Percentiles rank a stretch among this genome's conserved stretches.
phyloP scores from a whole-genome alignment of 2,329 filamentous ascomycete species.

The Capronia epimyces region DNA sequence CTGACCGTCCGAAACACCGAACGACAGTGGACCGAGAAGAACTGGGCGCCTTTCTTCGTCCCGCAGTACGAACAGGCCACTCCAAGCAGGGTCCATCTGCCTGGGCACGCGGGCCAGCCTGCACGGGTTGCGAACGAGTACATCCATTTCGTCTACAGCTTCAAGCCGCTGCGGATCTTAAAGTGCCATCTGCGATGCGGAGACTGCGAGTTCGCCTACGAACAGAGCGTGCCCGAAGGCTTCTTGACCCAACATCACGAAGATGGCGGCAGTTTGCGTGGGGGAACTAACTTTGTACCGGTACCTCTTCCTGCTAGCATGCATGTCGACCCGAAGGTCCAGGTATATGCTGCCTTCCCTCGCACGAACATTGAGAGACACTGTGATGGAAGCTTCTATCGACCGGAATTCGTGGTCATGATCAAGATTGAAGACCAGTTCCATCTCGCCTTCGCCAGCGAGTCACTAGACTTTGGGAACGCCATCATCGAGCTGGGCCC shows the following conservation, averaged over 20 bases:
- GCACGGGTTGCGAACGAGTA: slow-evolving; percentile 20
- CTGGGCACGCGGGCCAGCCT: slow-evolving; percentile 6
- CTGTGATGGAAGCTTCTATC: slow-evolving; percentile 22
- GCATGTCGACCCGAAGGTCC: slow-evolving; percentile 16
- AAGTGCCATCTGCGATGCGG: slow-evolving; percentile 23
- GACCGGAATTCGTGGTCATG: slow-evolving; percentile 28
- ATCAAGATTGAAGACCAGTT: slow-evolving; percentile 21
- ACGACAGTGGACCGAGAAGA: slow-evolving; percentile 24
- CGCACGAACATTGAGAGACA: slow-evolving; percentile 24
- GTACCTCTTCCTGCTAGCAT: slow-evolving; percentile 20
- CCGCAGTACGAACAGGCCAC: slow-evolving; percentile 13
- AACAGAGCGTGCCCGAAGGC: slow-evolving; percentile 20
- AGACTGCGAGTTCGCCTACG: slow-evolving; percentile 22
- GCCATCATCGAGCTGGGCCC: slow-evolving; percentile 21
- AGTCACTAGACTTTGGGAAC: slow-evolving; percentile 26
- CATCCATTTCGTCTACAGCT: slow-evolving; percentile 27
- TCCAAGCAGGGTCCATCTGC: slow-evolving; percentile 3
- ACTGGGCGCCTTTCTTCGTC: slow-evolving; percentile 30
- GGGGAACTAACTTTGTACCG: slow-evolving; percentile 27
- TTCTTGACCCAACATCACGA: slow-evolving; percentile 19
- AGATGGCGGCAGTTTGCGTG: slow-evolving; percentile 22
- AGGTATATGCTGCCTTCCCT: slow-evolving; percentile 25
- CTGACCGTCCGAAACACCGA: slow-evolving; percentile 25
- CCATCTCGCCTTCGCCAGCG: slow-evolving; percentile 28
- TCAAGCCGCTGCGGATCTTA: slow-evolving; percentile 22